These are phyloP conservation scores for Ogataea trehalophila DNA, from an alignment of 805 yeast genomes.

Conservation along the genomic window DNA sequence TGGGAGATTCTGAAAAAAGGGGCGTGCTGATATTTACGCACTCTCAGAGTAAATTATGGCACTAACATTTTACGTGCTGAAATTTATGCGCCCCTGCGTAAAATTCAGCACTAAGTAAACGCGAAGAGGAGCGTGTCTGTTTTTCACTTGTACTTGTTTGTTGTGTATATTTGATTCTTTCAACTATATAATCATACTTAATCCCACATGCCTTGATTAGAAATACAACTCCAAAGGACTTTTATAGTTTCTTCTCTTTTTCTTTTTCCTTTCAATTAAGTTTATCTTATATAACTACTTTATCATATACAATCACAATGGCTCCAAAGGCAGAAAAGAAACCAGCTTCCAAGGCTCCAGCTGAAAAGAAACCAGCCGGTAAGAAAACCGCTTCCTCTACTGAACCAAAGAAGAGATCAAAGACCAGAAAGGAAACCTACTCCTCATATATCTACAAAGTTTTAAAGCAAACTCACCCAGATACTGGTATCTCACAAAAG, in stretches of 20 bases:
- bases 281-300: background rate
- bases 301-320: conserved; percentile 36
- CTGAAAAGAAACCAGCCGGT: conserved; percentile 90
- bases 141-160: background rate
- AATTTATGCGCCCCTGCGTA: background rate
- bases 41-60: background rate
- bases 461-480: conserved; percentile 98
- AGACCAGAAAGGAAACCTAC: conserved; percentile 97
- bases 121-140: background rate
- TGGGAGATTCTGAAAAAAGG: background rate
- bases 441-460: conserved; percentile 98
- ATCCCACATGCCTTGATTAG: background rate
- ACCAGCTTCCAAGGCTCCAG: conserved; percentile 95
- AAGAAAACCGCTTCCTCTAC: conserved; percentile 82
- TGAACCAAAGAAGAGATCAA: conserved; percentile 85
- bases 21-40: background rate
- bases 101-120: background rate
- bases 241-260: background rate
- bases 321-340: conserved; percentile 61
- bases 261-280: background rate
- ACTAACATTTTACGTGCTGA: background rate
- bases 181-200: background rate
- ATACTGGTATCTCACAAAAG: conserved; percentile 98
- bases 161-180: background rate
- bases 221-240: background rate